phyloP scores from a whole-genome alignment of 306 rosid species.

The cucumber (Cucumis sativus) region Cucumber_9930_V3 NC_026659.2:26563501-26564000 shows the following conservation, averaged over 20 bases:
- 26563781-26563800: conserved; percentile 34
- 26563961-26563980: too few relatives aligned
- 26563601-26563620: conserved; percentile 28
- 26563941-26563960: too few relatives aligned
- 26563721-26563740: conserved; percentile 63
- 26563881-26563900: too few relatives aligned
- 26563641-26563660: conserved; percentile 15
- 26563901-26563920: not conserved
- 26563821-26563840: not conserved
- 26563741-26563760: conserved; percentile 58
- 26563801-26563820: conserved; percentile 13
- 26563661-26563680: conserved; percentile 41
- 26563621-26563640: conserved; percentile 37
- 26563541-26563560: not conserved
- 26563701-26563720: conserved; percentile 51
- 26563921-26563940: not conserved
- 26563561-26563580: conserved; percentile 8
- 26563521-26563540: conserved; percentile 5
- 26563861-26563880: too few relatives aligned
- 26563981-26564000: too few relatives aligned
- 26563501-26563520: conserved; percentile 7
- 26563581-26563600: conserved; percentile 46
- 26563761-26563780: conserved; percentile 49
- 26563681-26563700: conserved; percentile 33
- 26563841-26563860: not conserved